Evolutionary conservation across 2,329 filamentous ascomycete genomes (phyloP).

Genomic region (Sphaerulina populicola): DNA sequence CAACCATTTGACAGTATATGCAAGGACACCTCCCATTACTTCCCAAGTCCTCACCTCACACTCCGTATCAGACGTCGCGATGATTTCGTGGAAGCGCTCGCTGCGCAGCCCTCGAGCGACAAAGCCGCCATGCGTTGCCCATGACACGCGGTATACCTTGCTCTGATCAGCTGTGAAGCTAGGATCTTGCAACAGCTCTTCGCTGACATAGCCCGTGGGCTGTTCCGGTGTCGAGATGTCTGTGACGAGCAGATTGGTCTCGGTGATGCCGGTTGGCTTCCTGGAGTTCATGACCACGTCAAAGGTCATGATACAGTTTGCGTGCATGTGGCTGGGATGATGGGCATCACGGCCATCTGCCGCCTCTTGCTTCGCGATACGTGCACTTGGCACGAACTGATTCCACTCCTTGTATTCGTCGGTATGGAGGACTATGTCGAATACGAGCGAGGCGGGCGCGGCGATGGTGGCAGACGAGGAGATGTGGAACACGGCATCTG

Average conservation of each 20-base stretch:
- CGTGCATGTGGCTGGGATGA: conserved; percentile 14
- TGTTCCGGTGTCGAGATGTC: conserved; percentile 25
- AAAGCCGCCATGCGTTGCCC: conserved; percentile 24
- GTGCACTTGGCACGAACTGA: conserved; percentile 37
- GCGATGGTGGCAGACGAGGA: conserved; percentile 29
- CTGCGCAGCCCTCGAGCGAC: conserved; percentile 19
- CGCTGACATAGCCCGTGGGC: conserved; percentile 19
- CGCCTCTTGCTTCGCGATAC: conserved; percentile 24
- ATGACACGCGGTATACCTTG: conserved; percentile 23
- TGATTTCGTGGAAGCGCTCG: conserved; percentile 29
- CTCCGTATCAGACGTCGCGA: conserved; percentile 18
- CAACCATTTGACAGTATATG: conserved; percentile 27
- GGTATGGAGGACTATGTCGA: conserved; percentile 36
- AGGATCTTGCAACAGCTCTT: conserved; percentile 11
- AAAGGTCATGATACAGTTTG: conserved; percentile 20
- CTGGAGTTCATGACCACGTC: conserved; percentile 25
- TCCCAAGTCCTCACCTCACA: conserved; percentile 30
- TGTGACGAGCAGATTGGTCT: conserved; percentile 21
- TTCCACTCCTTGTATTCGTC: conserved; percentile 41
- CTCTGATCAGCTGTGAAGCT: conserved; percentile 20
- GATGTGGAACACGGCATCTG: conserved; percentile 20
- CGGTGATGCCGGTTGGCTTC: conserved; percentile 19
- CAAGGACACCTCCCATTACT: conserved; percentile 23
- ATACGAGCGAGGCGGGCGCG: conserved; percentile 35
- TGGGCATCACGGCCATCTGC: not conserved